phyloP scores from a whole-genome alignment of 129 eudicot genomes.

The Pittosporum tobira region DNA sequence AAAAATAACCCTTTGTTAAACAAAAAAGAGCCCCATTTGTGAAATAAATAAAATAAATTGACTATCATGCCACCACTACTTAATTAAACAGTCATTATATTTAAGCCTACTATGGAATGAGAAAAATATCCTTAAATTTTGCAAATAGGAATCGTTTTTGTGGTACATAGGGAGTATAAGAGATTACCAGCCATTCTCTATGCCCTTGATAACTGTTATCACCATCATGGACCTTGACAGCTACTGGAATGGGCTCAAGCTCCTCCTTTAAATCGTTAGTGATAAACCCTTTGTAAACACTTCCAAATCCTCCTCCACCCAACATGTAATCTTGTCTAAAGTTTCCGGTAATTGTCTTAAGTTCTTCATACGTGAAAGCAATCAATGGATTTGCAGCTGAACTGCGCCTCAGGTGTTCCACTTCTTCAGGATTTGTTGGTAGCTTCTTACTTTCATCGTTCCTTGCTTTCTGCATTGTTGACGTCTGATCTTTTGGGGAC shows the following conservation, averaged over 20 bases:
- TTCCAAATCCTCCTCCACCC: constrained; percentile 96
- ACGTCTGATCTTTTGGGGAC: constrained; percentile 39
- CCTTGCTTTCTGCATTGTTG: constrained; percentile 25
- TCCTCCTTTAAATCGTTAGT: constrained; percentile 45
- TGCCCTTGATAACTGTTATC: constrained; percentile 90
- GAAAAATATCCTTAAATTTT: too few relatives aligned
- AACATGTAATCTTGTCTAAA: constrained; percentile 86
- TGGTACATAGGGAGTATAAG: too few relatives aligned
- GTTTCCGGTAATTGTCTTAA: constrained; percentile 59
- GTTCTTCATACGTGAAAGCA: constrained; percentile 66
- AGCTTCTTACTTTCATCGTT: constrained; percentile 47
- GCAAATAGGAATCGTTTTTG: too few relatives aligned
- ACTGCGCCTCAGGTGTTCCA: constrained; percentile 72
- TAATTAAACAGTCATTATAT: too few relatives aligned
- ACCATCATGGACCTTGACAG: constrained; percentile 95
- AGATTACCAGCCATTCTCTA: constrained; percentile 87
- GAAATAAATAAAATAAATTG: too few relatives aligned
- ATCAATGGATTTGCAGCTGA: constrained; percentile 62
- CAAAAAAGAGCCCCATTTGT: too few relatives aligned
- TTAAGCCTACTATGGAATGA: too few relatives aligned
- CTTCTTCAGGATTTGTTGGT: constrained; percentile 94
- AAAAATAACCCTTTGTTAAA: too few relatives aligned
- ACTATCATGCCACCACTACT: too few relatives aligned
- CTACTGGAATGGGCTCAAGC: constrained; percentile 61
- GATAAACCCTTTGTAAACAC: constrained; percentile 75